phyloP scores from a whole-genome alignment of 257 asterid genomes.

The Solanum tarapatanum region DNA sequence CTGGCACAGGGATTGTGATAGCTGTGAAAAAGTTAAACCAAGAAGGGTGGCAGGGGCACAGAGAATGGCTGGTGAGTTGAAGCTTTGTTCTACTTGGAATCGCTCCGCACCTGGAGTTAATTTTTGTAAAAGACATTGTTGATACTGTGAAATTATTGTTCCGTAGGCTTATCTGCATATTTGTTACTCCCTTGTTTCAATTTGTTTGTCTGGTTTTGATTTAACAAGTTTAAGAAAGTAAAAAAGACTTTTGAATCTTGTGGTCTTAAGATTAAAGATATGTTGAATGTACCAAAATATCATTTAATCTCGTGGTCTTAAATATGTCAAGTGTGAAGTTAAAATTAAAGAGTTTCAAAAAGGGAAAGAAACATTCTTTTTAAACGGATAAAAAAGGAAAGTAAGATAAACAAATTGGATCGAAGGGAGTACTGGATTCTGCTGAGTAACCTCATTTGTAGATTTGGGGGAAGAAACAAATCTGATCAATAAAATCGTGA shows the following conservation, averaged over 20 bases:
- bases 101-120: background rate
- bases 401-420: background rate
- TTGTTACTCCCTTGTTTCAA: background rate
- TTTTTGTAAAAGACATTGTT: background rate
- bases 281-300: background rate
- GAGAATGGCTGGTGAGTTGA: constrained; percentile 13
- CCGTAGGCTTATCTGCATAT: background rate
- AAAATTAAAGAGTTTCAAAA: background rate
- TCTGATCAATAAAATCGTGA: background rate
- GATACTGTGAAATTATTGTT: background rate
- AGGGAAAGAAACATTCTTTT: background rate
- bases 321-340: background rate
- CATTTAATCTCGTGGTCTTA: background rate
- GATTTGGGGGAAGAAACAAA: background rate
- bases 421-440: background rate
- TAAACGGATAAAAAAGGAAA: background rate
- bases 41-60: constrained; percentile 15
- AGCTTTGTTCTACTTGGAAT: background rate
- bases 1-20: constrained; percentile 3
- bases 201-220: background rate
- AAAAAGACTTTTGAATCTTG: background rate
- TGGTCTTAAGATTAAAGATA: background rate
- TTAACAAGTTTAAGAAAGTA: accelerated
- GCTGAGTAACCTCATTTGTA: too few species aligned
- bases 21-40: constrained; percentile 12